Evolutionary conservation across 2,329 filamentous ascomycete genomes (phyloP).

Genomic region (Sclerotinia nivalis): DNA sequence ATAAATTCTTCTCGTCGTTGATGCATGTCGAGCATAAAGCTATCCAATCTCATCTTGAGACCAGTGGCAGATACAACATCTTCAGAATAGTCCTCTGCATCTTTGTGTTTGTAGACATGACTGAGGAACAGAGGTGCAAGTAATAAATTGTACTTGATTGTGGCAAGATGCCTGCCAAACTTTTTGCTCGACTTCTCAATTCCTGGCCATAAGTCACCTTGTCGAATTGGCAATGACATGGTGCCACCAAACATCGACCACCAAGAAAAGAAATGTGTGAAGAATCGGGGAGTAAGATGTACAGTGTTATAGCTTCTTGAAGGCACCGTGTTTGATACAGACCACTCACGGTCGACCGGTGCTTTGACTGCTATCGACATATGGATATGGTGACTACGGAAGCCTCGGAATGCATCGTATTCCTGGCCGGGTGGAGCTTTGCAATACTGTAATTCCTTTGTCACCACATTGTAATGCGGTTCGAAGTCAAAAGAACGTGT

Average conservation of each 20-base stretch:
- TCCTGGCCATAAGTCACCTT: constrained; percentile 87
- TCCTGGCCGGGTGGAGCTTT: constrained; percentile 55
- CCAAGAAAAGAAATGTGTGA: constrained; percentile 98
- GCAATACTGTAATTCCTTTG: constrained; percentile 77
- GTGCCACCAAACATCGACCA: constrained; percentile 95
- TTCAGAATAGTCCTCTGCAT: constrained; percentile 80
- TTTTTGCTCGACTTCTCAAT: constrained; percentile 98
- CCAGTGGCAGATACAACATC: constrained; percentile 85
- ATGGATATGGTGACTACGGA: constrained; percentile 95
- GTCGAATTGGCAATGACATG: constrained; percentile 90
- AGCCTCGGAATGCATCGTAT: constrained; percentile 96
- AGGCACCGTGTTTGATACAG: constrained; percentile 68
- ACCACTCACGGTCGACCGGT: constrained; percentile 84
- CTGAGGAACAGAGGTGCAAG: constrained; percentile 91
- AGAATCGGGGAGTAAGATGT: constrained; percentile 91
- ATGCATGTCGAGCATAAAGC: constrained; percentile 95
- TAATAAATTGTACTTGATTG: constrained; percentile 95
- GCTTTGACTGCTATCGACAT: constrained; percentile 89
- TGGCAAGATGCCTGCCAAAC: constrained; percentile 94
- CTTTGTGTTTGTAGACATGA: constrained; percentile 98
- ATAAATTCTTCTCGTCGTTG: constrained; percentile 91
- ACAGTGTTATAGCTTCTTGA: constrained; percentile 95
- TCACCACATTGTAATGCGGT: constrained; percentile 86
- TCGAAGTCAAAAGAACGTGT: constrained; percentile 82
- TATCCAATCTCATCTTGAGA: constrained; percentile 93